Conservation (phyloP, 805 yeast species). For the Ogataea siamensis region DNA sequence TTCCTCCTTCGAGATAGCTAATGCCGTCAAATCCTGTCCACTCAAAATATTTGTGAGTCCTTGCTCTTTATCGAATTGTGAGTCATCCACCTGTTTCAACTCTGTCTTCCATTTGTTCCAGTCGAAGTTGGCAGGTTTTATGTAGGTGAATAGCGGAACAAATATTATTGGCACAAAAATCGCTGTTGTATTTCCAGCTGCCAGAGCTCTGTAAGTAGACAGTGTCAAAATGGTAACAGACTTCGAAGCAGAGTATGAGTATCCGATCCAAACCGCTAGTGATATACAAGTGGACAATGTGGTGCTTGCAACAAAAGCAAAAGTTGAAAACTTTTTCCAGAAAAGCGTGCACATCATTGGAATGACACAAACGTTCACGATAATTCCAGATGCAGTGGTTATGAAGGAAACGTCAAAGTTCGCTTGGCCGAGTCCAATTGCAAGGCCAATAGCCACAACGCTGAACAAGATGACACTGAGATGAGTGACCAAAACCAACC, state of each 20-base stretch:
- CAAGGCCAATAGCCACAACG: slow-evolving; percentile 45
- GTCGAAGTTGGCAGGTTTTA: slow-evolving; percentile 47
- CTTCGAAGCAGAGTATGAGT: slow-evolving; percentile 33
- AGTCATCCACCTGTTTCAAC: slow-evolving; percentile 44
- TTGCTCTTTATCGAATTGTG: slow-evolving; percentile 32
- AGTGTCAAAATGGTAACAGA: slow-evolving; percentile 33
- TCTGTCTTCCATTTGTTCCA: slow-evolving; percentile 45
- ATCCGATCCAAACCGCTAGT: slow-evolving; percentile 40
- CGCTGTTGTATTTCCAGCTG: slow-evolving; percentile 58
- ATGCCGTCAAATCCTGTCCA: slow-evolving; percentile 31
- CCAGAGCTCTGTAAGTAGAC: slow-evolving; percentile 51
- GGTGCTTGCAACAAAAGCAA: slow-evolving; percentile 46
- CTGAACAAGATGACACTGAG: slow-evolving; percentile 43
- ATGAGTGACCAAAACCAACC: slow-evolving; percentile 45
- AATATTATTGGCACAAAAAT: slow-evolving; percentile 46
- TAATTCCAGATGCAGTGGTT: slow-evolving; percentile 50
- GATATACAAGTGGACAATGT: slow-evolving; percentile 44
- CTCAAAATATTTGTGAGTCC: slow-evolving; percentile 31
- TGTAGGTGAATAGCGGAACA: slow-evolving; percentile 44
- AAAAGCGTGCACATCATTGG: slow-evolving; percentile 49
- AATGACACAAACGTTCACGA: slow-evolving; percentile 54
- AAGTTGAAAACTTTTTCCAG: slow-evolving; percentile 42
- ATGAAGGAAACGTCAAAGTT: slow-evolving; percentile 52
- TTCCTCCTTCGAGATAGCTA: slow-evolving; percentile 24
- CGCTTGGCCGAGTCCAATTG: slow-evolving; percentile 51